Evolutionary conservation across 2,329 filamentous ascomycete species (phyloP), one percentile per base, ranked within the genome.

Genomic region (Grosmannia penicillata): DNA sequence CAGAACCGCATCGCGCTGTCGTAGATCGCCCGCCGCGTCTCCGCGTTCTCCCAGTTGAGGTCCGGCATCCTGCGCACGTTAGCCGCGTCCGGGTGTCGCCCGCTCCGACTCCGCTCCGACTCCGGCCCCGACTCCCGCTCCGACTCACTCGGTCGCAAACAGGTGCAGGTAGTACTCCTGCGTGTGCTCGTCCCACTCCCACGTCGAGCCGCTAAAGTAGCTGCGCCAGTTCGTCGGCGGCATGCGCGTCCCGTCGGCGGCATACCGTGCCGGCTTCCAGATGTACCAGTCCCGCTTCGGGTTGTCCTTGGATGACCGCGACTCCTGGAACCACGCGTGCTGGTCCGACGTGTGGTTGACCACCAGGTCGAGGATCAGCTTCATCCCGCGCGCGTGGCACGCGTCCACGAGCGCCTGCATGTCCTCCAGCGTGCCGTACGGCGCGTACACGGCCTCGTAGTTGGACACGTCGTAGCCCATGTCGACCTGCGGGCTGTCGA

Each of bases 41-140:
- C 72, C 0, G 66, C 64, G 41, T 78, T 81, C 51, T 87, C 80
- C 82, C 82, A 91, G 57, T 91, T 91, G n/a, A 91, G 65, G 48
- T 91, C 84, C 0, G 84, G 83, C 53, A 89, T 83, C 46, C 82
- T 74, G 15, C n/a, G n/a, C n/a, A n/a, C n/a, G n/a, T n/a, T n/a
- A n/a, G n/a, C n/a, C n/a, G n/a, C n/a, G n/a, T n/a, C n/a, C n/a
- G n/a, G n/a, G n/a, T n/a, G n/a, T n/a, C n/a, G n/a, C n/a, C n/a
- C n/a, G n/a, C n/a, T n/a, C n/a, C n/a, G n/a, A n/a, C n/a, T n/a
- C n/a, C n/a, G n/a, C n/a, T n/a, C n/a, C n/a, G n/a, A n/a, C n/a
- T n/a, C 11, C 21, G 17, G 13, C 25, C 8, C n/a, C n/a, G 9
- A 2, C 4, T 19, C 26, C 7, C 21, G 14, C 13, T 2, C 30